These are phyloP conservation scores for Phoma sp. DNA, from an alignment of 2,329 filamentous ascomycete species.

Conservation along the genomic window DNA sequence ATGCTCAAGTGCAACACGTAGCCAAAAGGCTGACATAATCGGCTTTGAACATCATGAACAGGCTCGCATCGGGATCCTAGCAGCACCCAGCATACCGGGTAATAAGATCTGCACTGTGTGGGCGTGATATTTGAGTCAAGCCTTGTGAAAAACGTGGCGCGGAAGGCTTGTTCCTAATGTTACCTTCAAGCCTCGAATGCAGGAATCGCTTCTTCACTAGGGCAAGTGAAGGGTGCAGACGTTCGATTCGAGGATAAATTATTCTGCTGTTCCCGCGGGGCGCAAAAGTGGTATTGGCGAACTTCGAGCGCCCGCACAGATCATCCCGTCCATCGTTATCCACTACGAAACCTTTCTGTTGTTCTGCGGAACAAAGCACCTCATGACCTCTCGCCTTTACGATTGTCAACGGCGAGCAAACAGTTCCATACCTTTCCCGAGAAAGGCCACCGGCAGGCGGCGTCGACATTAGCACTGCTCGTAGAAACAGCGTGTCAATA, in stretches of 20 bases:
- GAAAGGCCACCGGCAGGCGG: too few species aligned
- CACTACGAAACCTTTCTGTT: too few species aligned
- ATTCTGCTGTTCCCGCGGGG: not conserved
- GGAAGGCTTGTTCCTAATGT: conserved; percentile 6
- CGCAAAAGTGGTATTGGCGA: not conserved
- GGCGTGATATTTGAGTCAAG: not conserved
- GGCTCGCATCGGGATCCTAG: not conserved
- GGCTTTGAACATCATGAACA: not conserved
- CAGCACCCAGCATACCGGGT: not conserved
- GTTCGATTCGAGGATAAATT: conserved; percentile 4
- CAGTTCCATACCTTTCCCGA: too few species aligned
- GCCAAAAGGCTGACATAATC: too few species aligned
- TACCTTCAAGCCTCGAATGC: not conserved
- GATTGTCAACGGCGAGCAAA: too few species aligned
- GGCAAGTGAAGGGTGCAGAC: not conserved
- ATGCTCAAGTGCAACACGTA: not conserved
- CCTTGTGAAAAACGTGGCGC: conserved; percentile 6
- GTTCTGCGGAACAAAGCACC: too few species aligned
- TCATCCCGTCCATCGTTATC: too few species aligned
- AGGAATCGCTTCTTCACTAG: not conserved
- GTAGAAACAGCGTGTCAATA: too few species aligned
- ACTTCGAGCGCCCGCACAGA: not conserved
- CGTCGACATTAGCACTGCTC: too few species aligned
- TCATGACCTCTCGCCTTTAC: too few species aligned
- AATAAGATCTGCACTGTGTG: conserved; percentile 3